A percentile compares a stretch with the other conserved stretches of the same genome.
phyloP scores from a whole-genome alignment of 2,329 filamentous ascomycete species.

The Rachicladosporium sp. region DNA sequence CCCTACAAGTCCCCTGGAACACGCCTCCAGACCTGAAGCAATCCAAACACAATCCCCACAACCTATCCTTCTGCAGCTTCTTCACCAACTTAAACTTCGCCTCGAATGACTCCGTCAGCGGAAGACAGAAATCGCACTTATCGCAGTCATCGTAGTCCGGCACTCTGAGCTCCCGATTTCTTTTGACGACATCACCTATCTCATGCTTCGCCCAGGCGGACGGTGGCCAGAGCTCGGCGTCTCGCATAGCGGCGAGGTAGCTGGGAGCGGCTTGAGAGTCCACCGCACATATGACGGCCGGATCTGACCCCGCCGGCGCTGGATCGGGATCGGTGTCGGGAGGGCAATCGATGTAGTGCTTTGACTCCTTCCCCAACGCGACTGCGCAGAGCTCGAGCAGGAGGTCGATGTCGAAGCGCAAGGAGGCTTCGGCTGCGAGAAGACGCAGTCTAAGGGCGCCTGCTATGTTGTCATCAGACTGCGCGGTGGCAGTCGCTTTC shows the following conservation, averaged over 20 bases:
- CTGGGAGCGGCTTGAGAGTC: conserved; percentile 12
- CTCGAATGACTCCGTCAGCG: conserved; percentile 12
- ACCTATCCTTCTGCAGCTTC: conserved; percentile 11
- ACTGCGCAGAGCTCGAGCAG: conserved; percentile 14
- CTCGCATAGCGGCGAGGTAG: conserved; percentile 17
- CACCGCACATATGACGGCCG: conserved; percentile 10
- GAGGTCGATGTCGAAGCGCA: conserved; percentile 16
- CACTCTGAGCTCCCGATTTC: conserved; percentile 10
- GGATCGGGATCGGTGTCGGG: conserved; percentile 14
- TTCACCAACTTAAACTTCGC: conserved; percentile 11
- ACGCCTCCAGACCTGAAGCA: conserved; percentile 15
- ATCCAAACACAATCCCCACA: conserved; percentile 22
- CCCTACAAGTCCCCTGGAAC: conserved; percentile 14
- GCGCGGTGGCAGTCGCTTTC: no score
- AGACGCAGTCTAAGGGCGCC: background rate
- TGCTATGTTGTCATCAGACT: no score
- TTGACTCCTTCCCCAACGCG: conserved; percentile 11
- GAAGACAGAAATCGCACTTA: conserved; percentile 18
- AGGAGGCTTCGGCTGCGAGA: conserved; percentile 4
- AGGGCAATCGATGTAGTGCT: conserved; percentile 18
- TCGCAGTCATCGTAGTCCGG: conserved; percentile 17
- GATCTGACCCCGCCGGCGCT: conserved; percentile 1
- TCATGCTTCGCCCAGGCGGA: conserved; percentile 10
- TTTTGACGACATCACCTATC: conserved; percentile 7
- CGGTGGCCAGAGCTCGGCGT: conserved; percentile 18